Base-by-base conservation (phyloP, 768 basidiomycete genomes). In the Tylopilus balloui region DNA sequence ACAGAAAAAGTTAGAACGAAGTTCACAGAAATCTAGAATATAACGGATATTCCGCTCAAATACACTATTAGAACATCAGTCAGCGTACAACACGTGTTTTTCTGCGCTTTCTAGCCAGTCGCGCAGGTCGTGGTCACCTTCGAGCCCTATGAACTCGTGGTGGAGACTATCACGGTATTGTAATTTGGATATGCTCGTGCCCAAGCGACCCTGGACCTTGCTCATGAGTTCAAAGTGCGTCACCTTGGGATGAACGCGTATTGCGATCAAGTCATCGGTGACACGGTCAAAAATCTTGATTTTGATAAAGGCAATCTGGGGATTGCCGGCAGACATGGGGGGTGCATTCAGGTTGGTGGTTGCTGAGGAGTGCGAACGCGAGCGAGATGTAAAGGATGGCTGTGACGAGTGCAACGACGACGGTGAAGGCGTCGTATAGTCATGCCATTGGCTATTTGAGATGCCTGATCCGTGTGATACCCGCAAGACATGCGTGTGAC, bases 231-330 rank as follows among this genome's bases (percentile, higher is more conserved):
- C 92, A 10, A 69, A 73, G 60, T 89, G 86, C 8, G 88, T 83
- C 34, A 98, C 93, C 44, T 78, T 81, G 20, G 96, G 96, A 63
- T 95, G 93, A 24, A 98, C 95, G 13, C 96, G 84, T 48, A 98
- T 96, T 4, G 96, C 96, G 54, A 98, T 92, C 47, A 98, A 73
- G 67, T 99, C 96, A 63, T 98, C 94, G 21, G 92, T 86, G 48
- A 86, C 77, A 32, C 89, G 81, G 70, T 96, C 90, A 66, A 96
- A 96, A 38, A 99, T 92, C 72, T 99, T 99, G 72, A 99, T 96
- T 73, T 98, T 99, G 57, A 98, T 79, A 69, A 93, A 98, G 20
- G 94, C 88, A 13, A 84, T 82, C 61, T 89, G 85, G 6, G 84
- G 81, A 54, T 88, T 88, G 38, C 78, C 78, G 15, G 84, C 80